phyloP scores from a whole-genome alignment of 1,284 basidiomycete species.

The Cryptococcus sp. region DNA sequence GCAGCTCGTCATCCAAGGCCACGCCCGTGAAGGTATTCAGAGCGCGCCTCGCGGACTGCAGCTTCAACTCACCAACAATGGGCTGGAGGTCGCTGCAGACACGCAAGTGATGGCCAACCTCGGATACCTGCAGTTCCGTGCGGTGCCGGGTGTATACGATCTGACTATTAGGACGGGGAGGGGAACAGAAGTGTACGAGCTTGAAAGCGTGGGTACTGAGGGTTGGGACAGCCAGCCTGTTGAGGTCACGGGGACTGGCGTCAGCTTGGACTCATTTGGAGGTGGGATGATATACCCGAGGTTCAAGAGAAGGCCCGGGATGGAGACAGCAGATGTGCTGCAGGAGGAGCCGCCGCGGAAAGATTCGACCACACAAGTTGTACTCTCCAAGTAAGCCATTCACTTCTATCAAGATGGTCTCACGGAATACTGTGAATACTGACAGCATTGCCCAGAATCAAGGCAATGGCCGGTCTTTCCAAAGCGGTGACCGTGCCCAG shows the following conservation, averaged over 20 bases:
- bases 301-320: constrained; percentile 66
- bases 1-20: constrained; percentile 88
- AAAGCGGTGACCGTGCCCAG: constrained; percentile 26
- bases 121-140: constrained; percentile 94
- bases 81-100: constrained; percentile 63
- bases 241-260: constrained; percentile 60
- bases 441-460: constrained; percentile 28
- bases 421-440: constrained; percentile 7
- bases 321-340: constrained; percentile 77
- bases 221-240: constrained; percentile 76
- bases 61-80: constrained; percentile 63
- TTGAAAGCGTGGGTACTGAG: constrained; percentile 77
- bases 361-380: constrained; percentile 2
- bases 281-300: constrained; percentile 84
- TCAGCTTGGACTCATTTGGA: constrained; percentile 80
- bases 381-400: constrained; percentile 31
- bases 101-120: constrained; percentile 90
- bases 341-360: constrained; percentile 48
- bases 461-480: constrained; percentile 36
- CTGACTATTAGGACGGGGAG: constrained; percentile 78
- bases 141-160: constrained; percentile 79
- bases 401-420: background rate
- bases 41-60: constrained; percentile 77
- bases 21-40: constrained; percentile 70
- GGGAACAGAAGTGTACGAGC: constrained; percentile 72